These are phyloP conservation scores for Ambispora gerdemannii DNA, from an alignment of 192 early-diverging fungal genomes.

Conservation along the genomic window DNA sequence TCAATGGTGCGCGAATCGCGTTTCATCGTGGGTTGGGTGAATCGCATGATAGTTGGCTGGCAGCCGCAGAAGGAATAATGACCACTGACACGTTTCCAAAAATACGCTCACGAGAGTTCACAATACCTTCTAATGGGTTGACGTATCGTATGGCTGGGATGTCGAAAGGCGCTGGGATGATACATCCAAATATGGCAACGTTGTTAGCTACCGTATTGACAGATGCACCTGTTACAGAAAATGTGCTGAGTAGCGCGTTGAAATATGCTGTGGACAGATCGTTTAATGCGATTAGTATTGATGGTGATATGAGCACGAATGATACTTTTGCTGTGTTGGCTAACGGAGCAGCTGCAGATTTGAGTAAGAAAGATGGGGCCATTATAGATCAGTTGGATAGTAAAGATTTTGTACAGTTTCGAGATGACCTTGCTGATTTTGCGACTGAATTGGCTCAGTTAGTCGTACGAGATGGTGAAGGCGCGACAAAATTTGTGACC, in stretches of 20 bases:
- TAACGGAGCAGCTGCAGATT: constrained; percentile 64
- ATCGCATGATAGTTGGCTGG: constrained; percentile 73
- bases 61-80: constrained; percentile 86
- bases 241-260: constrained; percentile 69
- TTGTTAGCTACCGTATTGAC: constrained; percentile 85
- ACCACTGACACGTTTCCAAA: constrained; percentile 99
- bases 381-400: constrained; percentile 46
- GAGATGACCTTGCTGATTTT: constrained; percentile 72
- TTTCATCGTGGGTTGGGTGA: constrained; percentile 38
- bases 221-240: constrained; percentile 65
- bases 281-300: constrained; percentile 93
- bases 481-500: constrained; percentile 96
- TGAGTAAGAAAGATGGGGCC: constrained; percentile 30
- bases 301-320: constrained; percentile 97
- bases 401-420: constrained; percentile 64
- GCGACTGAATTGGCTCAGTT: constrained; percentile 83
- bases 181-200: constrained; percentile 99
- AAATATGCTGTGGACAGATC: constrained; percentile 81
- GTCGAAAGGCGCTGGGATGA: constrained; percentile 97
- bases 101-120: constrained; percentile 59
- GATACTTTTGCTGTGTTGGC: constrained; percentile 89
- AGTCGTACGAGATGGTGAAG: constrained; percentile 94
- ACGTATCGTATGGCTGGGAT: constrained; percentile 87
- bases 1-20: constrained; percentile 56
- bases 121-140: constrained; percentile 44